Evolutionary conservation across 805 yeast species (phyloP).

Genomic region (Wickerhamiella hasegawae): DNA sequence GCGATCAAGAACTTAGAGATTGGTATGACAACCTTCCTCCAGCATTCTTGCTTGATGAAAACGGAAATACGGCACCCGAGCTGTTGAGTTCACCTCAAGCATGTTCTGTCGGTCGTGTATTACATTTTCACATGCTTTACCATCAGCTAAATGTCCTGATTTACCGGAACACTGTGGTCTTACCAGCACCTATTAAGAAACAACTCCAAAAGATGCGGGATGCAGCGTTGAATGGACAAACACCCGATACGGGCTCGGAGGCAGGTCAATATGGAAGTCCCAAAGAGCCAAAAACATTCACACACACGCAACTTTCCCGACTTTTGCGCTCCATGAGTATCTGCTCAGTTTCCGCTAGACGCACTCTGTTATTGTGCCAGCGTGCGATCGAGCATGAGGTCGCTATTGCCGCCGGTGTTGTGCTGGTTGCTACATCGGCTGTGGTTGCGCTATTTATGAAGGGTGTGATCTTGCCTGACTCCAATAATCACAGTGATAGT

Average conservation of each 20-base stretch:
- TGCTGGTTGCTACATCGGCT: background rate
- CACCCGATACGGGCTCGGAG: background rate
- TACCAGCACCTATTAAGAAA: conserved; percentile 9
- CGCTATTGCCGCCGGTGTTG: background rate
- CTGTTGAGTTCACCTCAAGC: background rate
- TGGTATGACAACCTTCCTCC: conserved; percentile 10
- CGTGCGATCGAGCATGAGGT: background rate
- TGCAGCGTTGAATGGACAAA: background rate
- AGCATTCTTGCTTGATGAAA: background rate
- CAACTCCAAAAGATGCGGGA: conserved; percentile 1
- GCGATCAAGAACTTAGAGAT: conserved; percentile 7
- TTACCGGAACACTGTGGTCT: conserved; percentile 14
- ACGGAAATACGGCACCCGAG: background rate
- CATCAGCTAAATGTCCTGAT: conserved; percentile 10
- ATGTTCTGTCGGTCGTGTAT: background rate
- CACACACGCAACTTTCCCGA: background rate
- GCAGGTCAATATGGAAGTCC: no score
- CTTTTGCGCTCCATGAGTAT: background rate
- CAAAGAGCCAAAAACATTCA: no score
- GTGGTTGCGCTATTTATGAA: conserved; percentile 3
- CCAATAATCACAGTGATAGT: conserved; percentile 2
- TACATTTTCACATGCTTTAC: conserved; percentile 2
- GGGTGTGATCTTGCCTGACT: conserved; percentile 2
- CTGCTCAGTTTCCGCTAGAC: background rate
- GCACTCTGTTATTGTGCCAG: background rate